A percentile compares a stretch with the other conserved stretches of the same genome.
phyloP scores from a whole-genome alignment of 2,329 filamentous ascomycete genomes.

The Neonectria neomacrospora region DNA sequence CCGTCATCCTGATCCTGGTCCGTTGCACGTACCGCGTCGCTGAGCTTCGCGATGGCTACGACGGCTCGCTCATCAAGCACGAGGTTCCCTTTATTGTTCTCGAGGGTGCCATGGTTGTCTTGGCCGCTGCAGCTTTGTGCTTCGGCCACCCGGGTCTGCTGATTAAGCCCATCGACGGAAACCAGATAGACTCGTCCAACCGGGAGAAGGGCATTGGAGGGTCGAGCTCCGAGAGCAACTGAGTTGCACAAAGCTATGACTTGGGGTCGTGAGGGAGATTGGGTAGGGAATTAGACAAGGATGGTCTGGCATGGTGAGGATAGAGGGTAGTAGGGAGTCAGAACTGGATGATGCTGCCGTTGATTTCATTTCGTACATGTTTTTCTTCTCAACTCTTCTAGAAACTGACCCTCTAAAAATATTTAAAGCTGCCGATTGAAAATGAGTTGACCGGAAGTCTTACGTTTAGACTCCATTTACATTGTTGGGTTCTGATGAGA shows the following conservation, averaged over 20 bases:
- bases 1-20: conserved; percentile 69
- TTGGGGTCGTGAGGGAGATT: background rate
- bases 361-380: too few relatives aligned
- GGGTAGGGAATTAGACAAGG: too few relatives aligned
- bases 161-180: conserved; percentile 41
- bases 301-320: too few relatives aligned
- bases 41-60: conserved; percentile 72
- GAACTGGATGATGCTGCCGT: too few relatives aligned
- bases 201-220: conserved; percentile 35
- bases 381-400: too few relatives aligned
- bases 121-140: conserved; percentile 51
- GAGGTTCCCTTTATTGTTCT: conserved; percentile 64
- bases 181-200: conserved; percentile 28
- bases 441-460: too few relatives aligned
- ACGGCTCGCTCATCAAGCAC: conserved; percentile 63
- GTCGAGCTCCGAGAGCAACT: conserved; percentile 25
- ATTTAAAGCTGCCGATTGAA: too few relatives aligned
- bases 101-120: conserved; percentile 57
- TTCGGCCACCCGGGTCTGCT: conserved; percentile 57
- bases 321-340: too few relatives aligned
- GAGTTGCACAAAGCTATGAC: background rate
- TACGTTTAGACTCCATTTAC: too few relatives aligned
- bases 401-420: too few relatives aligned
- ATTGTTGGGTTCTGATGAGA: too few relatives aligned
- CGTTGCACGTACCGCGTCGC: conserved; percentile 73